A percentile compares a stretch with the other conserved stretches of the same genome.
Conservation (phyloP, 352 stramenopile genomes). For the Saprolegnia diclina region DNA sequence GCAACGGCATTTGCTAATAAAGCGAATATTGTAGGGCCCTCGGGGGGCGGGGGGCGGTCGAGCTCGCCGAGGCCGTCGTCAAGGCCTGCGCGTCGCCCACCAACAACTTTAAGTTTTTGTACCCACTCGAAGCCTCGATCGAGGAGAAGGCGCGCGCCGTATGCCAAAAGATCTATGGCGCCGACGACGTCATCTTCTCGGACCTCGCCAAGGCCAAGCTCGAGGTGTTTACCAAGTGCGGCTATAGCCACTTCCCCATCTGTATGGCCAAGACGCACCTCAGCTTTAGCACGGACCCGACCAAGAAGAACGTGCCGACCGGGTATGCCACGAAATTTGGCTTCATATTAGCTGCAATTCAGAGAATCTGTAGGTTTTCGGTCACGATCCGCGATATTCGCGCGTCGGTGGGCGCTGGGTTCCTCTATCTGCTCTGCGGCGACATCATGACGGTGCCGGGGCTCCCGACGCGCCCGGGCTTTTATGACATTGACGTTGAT, state of each 20-base stretch:
- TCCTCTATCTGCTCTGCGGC: conserved; percentile 92
- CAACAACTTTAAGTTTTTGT: conserved; percentile 91
- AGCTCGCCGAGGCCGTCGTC: conserved; percentile 89
- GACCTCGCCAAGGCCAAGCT: conserved; percentile 64
- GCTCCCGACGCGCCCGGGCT: conserved; percentile 95
- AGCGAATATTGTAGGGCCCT: conserved; percentile 88
- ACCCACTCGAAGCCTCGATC: conserved; percentile 90
- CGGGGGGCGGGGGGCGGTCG: conserved; percentile 91
- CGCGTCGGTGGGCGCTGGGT: conserved; percentile 93
- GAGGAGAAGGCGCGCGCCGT: conserved; percentile 96
- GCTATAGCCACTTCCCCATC: conserved; percentile 80
- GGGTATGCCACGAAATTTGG: conserved; percentile 33
- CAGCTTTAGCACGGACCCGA: conserved; percentile 93
- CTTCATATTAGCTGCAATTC: too few relatives aligned
- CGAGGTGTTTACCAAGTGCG: conserved; percentile 50
- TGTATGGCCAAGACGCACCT: conserved; percentile 99
- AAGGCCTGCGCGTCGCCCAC: conserved; percentile 76
- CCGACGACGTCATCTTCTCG: conserved; percentile 67
- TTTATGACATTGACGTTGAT: conserved; percentile 90
- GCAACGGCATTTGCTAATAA: too few relatives aligned
- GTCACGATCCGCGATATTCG: conserved; percentile 95
- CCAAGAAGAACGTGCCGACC: conserved; percentile 92
- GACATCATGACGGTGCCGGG: conserved; percentile 99
- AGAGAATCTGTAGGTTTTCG: conserved; percentile 83
- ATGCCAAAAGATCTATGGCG: conserved; percentile 90